Evolutionary conservation across 2,329 filamentous ascomycete genomes (phyloP), one percentile per base, ranked within the genome.

Genomic region (Blastomyces silverae): DNA sequence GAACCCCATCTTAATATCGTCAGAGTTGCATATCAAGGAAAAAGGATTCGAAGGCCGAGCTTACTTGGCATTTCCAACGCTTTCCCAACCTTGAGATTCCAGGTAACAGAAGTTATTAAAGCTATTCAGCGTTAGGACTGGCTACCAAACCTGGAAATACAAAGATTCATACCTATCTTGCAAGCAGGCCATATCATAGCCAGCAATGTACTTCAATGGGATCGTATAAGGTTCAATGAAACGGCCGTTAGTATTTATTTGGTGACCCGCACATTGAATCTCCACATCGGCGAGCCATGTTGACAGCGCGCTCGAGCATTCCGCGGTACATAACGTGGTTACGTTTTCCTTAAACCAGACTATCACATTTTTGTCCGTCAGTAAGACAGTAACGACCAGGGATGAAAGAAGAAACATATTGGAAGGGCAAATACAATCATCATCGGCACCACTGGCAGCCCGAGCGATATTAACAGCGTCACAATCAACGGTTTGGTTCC

Each of bases 1-100:
- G 62, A 44, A 22, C 64, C 64, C 65, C 65, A 66, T 34, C 44
- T 57, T 50, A 34, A n/a, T 37, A 25, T 63, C 34, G 39, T 62
- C 25, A 62, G 55, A 11, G 37, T 20, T 13, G 7, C 22, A 25
- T 44, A 31, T 10, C 8, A 10, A 56, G 20, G 58, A 39, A 20
- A 17, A 20, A 15, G 6, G 17, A 44, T 44, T 42, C 37, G 7
- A 55, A 5, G 4, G 2, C 17, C 4, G 39, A 50, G 44, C 55
- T 55, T 62, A 67, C 67, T 62, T 65, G 28, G 55, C 58, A 63
- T 61, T 64, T 37, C 56, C 61, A 52, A 46, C 62, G n/a, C 56
- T 64, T 44, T 69, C 67, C 67, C 67, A 69, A 7, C 60, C 61
- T 50, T 69, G 67, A 22, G 67, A 67, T 62, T 68, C 65, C 28